Base-by-base conservation (phyloP, 805 yeast genomes). In the Ogataea philodendri region DNA sequence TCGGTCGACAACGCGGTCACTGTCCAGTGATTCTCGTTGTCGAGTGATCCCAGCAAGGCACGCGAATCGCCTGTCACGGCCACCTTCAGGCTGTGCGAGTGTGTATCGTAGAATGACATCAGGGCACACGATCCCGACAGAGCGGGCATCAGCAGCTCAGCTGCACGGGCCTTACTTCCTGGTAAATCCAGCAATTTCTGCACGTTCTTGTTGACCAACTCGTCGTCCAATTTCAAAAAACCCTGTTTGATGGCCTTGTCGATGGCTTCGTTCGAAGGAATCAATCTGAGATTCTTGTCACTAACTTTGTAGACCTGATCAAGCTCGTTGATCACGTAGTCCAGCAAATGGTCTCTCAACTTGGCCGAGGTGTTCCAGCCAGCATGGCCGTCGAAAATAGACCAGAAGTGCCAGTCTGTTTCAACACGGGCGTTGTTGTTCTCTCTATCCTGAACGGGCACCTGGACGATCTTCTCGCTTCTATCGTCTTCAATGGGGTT, bases 31-130 rank as follows among this genome's bases (percentile, higher is more conserved):
- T 71, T 68, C 41, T 84, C 85, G 23, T 69, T 76, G 39, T 74
- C 70, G 35, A 79, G 67, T 1, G 84, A 76, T 6, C 96, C 96
- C 24, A 90, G 66, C 14, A 93, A 73, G 0, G 96, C 97, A 44
- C 98, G 71, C 0, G 97, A 89, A 57, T 93, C 98, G 32, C 98
- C 98, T 0, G 97, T 79, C 5, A 90, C 95, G 0, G 98, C 97
- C 22, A 93, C 95, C 46, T 86, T 81, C 49, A 93, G 70, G 19
- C 72, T 62, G 36, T 77, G 72, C 15, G 86, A 67, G 34, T 74
- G 72, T 1, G 95, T 77, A 60, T 93, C 96, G 62, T 83, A 93
- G 51, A 86, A 81, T 3, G 95, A 78, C 40, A 93, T 67, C 44
- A 93, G 69, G 0, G 95, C 97, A 65, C 98, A 93, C 1, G 97